Conservation (phyloP, 2,329 filamentous ascomycete species). For the Ophiosphaerella narmari region DNA sequence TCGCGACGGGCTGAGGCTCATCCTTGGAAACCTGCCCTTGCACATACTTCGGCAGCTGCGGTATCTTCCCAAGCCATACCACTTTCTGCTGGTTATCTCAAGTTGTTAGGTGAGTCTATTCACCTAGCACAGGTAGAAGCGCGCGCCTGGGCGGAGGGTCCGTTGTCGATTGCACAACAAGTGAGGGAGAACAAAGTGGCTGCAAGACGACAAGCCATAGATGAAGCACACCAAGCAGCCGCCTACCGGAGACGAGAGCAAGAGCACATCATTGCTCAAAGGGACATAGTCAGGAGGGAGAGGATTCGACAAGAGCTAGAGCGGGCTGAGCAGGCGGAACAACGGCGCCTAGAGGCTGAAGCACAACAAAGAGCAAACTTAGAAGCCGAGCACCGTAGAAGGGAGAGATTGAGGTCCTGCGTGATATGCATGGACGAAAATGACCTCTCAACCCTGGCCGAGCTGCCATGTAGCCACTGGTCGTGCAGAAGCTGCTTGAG, state of each 20-base stretch:
- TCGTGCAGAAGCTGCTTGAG: too few species aligned
- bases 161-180: neutral
- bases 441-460: neutral
- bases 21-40: neutral
- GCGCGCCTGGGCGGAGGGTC: neutral
- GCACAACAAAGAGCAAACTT: neutral
- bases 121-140: neutral
- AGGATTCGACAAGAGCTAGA: conserved; percentile 1
- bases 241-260: conserved; percentile 4
- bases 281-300: conserved; percentile 1
- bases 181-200: conserved; percentile 3
- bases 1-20: conserved; percentile 6
- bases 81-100: conserved; percentile 1
- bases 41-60: conserved; percentile 4
- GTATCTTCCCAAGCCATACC: neutral
- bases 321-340: neutral
- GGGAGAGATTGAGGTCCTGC: conserved; percentile 4
- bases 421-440: conserved; percentile 7
- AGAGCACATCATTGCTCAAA: neutral
- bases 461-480: conserved; percentile 2
- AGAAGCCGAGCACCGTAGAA: conserved; percentile 5
- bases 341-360: neutral
- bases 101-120: neutral
- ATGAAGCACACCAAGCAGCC: neutral
- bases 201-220: neutral